phyloP scores from a whole-genome alignment of 2,329 filamentous ascomycete genomes.

The Ceratocystis cubensis region DNA sequence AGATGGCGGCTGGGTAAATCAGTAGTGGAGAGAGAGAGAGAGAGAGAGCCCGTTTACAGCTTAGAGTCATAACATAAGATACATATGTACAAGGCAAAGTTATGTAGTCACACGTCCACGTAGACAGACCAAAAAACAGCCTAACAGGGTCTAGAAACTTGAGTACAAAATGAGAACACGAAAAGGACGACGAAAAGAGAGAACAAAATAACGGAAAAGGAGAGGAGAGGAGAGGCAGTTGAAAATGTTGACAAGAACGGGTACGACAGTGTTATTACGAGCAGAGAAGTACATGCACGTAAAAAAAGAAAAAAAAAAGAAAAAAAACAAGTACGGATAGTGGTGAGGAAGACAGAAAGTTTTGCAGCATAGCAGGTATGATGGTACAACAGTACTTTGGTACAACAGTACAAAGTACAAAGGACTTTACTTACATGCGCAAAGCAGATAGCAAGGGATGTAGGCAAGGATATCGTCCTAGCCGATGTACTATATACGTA shows the following conservation, averaged over 20 bases:
- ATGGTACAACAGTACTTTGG: background rate
- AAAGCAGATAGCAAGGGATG: background rate
- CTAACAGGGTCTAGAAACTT: background rate
- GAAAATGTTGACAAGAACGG: no score
- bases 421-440: background rate
- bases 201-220: background rate
- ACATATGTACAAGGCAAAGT: background rate
- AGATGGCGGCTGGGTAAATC: background rate
- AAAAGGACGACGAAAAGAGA: background rate
- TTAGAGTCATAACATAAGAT: background rate
- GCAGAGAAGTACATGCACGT: background rate
- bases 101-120: background rate
- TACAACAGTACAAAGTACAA: conserved; percentile 1
- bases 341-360: background rate
- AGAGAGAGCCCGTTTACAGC: background rate
- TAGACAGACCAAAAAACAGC: background rate
- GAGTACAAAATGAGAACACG: no score
- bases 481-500: conserved; percentile 5
- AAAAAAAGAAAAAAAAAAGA: background rate
- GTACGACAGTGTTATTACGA: no score
- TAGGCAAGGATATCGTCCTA: background rate
- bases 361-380: background rate
- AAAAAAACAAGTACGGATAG: background rate
- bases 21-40: background rate
- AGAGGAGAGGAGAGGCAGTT: background rate